Percentiles rank a stretch among this genome's conserved stretches.
Evolutionary conservation across 2,329 filamentous ascomycete species (phyloP).

Genomic region (Ilyonectria robusta): DNA sequence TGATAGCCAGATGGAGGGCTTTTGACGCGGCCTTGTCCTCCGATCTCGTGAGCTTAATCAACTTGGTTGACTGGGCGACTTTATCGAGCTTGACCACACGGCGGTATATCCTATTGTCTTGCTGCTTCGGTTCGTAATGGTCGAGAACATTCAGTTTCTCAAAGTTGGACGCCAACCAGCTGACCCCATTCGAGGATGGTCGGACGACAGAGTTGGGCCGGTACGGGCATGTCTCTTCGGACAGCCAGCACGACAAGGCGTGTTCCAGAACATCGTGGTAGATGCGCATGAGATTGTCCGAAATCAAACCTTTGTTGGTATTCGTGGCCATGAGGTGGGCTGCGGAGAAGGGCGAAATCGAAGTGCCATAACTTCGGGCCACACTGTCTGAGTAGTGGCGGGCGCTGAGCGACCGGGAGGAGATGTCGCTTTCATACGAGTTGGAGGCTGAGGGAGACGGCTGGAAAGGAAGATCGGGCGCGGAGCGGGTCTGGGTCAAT

Average conservation of each 20-base stretch:
- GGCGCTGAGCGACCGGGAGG: conserved; percentile 43
- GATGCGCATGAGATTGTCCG: conserved; percentile 53
- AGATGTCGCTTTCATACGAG: conserved; percentile 47
- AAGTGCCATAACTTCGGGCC: conserved; percentile 44
- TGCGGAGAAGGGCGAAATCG: conserved; percentile 47
- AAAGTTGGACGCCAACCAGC: conserved; percentile 47
- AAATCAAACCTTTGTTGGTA: conserved; percentile 47
- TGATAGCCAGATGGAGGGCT: conserved; percentile 64
- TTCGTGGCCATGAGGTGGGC: conserved; percentile 45
- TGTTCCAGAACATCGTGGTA: conserved; percentile 70
- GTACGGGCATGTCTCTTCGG: conserved; percentile 68
- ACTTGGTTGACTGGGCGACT: conserved; percentile 55
- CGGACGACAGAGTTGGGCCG: conserved; percentile 40
- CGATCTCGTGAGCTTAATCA: conserved; percentile 56
- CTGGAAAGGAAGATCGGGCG: conserved; percentile 43
- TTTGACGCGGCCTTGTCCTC: conserved; percentile 61
- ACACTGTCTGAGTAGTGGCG: conserved; percentile 46
- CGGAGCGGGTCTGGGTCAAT: conserved; percentile 44
- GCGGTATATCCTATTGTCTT: conserved; percentile 63
- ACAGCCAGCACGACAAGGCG: conserved; percentile 67
- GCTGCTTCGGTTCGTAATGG: conserved; percentile 44
- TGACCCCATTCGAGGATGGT: conserved; percentile 46
- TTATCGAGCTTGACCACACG: conserved; percentile 64
- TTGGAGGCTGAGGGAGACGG: conserved; percentile 46
- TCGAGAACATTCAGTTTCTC: conserved; percentile 44